Conservation (phyloP, 2,329 filamentous ascomycete species). For the Parafenestella ontariensis region DNA sequence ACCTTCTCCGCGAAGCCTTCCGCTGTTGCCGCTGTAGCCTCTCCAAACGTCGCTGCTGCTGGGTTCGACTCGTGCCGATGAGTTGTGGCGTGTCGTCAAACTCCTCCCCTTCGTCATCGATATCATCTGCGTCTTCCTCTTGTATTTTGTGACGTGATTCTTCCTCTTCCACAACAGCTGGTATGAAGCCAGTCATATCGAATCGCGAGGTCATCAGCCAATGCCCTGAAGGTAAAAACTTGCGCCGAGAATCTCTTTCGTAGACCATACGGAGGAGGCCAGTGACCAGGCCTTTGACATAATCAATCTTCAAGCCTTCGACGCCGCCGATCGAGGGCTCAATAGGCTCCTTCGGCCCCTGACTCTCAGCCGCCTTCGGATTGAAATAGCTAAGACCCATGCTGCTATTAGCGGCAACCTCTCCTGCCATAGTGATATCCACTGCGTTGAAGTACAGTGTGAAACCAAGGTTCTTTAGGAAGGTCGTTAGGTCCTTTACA, state of each 20-base stretch:
- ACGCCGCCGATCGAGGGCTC: constrained; percentile 64
- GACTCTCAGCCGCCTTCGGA: constrained; percentile 24
- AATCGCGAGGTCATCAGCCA: constrained; percentile 93
- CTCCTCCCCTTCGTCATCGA: constrained; percentile 51
- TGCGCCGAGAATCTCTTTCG: constrained; percentile 87
- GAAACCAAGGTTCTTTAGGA: constrained; percentile 91
- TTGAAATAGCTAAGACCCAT: constrained; percentile 52
- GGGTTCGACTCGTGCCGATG: constrained; percentile 66
- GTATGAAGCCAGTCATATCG: constrained; percentile 87
- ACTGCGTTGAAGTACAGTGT: constrained; percentile 83
- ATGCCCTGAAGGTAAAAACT: constrained; percentile 81
- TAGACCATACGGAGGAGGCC: constrained; percentile 86
- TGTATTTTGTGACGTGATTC: constrained; percentile 74
- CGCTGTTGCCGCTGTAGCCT: constrained; percentile 69
- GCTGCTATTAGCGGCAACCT: constrained; percentile 56
- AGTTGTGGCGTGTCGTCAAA: constrained; percentile 45
- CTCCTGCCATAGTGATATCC: constrained; percentile 62
- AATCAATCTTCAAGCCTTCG: constrained; percentile 76
- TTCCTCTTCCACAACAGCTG: constrained; percentile 86
- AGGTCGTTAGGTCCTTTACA: constrained; percentile 76
- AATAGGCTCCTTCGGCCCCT: constrained; percentile 35
- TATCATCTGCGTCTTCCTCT: constrained; percentile 66
- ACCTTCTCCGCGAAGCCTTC: constrained; percentile 71
- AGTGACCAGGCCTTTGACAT: constrained; percentile 80
- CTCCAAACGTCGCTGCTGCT: constrained; percentile 69